phyloP scores from a whole-genome alignment of 1,139 yeast genomes.

The Hemisphaericaspora lyxosophila region DNA sequence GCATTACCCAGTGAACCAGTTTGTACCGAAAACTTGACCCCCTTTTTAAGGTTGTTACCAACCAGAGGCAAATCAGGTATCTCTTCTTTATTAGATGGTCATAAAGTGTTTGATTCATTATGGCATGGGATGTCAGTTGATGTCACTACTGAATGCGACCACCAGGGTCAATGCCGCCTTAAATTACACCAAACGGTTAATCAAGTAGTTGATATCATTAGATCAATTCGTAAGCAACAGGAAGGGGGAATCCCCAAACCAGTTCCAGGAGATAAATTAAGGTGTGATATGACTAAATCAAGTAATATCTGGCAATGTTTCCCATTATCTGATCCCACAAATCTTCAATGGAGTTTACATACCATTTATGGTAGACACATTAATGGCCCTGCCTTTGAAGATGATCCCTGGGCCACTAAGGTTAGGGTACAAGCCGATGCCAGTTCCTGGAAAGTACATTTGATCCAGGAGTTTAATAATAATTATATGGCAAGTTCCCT shows the following conservation, averaged over 20 bases:
- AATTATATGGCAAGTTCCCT: conserved; percentile 11
- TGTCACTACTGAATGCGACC: conserved; percentile 56
- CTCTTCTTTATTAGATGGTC: conserved; percentile 87
- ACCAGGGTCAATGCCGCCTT: conserved; percentile 43
- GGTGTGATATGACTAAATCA: conserved; percentile 67
- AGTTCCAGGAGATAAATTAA: conserved; percentile 59
- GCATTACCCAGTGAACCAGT: conserved; percentile 94
- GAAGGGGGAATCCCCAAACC: conserved; percentile 82
- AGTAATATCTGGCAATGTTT: conserved; percentile 71
- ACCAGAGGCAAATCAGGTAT: conserved; percentile 92
- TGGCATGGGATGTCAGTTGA: conserved; percentile 97
- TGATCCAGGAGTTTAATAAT: conserved; percentile 19
- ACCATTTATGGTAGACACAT: conserved; percentile 70
- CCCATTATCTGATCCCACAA: conserved; percentile 61
- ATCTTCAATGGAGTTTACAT: conserved; percentile 54
- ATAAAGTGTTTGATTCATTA: conserved; percentile 85
- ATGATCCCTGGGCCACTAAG: conserved; percentile 31
- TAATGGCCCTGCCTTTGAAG: conserved; percentile 61
- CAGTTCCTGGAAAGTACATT: conserved; percentile 47
- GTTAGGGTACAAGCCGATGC: conserved; percentile 48
- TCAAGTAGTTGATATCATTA: conserved; percentile 70
- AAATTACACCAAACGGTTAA: conserved; percentile 70
- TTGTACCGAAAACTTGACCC: conserved; percentile 96
- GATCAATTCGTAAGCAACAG: conserved; percentile 57
- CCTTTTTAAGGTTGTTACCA: conserved; percentile 85